A percentile compares a stretch with the other conserved stretches of the same genome.
These are phyloP conservation scores for Dactylonectria estremocensis DNA, from an alignment of 2,329 filamentous ascomycete genomes.

Conservation along the genomic window DNA sequence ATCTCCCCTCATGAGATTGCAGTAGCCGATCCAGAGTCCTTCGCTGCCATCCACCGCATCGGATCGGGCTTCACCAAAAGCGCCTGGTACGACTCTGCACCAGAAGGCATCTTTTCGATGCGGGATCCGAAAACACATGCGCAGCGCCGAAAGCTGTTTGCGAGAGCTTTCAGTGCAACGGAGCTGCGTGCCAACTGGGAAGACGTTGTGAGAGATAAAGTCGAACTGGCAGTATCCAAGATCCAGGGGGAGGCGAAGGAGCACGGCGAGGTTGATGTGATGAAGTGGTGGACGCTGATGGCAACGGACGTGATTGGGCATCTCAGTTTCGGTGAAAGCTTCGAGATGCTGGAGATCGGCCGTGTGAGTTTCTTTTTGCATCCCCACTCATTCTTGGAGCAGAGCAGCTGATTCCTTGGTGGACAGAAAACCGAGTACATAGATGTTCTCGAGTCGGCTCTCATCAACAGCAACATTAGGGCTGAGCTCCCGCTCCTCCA, in stretches of 20 bases:
- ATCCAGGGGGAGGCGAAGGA: constrained; percentile 15
- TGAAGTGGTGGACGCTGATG: constrained; percentile 41
- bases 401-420: neutral
- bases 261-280: constrained; percentile 14
- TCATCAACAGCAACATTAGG: constrained; percentile 12
- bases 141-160: constrained; percentile 24
- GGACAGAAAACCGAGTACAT: constrained; percentile 12
- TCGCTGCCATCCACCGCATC: constrained; percentile 35
- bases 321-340: constrained; percentile 34
- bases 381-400: neutral
- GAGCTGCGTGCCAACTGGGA: constrained; percentile 30
- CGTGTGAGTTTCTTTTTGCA: constrained; percentile 17
- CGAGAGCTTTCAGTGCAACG: constrained; percentile 28
- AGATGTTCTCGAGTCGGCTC: constrained; percentile 1
- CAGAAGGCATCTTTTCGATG: constrained; percentile 32
- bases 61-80: constrained; percentile 34
- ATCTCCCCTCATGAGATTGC: constrained; percentile 26
- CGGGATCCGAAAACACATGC: constrained; percentile 28
- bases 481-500: constrained; percentile 11
- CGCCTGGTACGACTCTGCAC: constrained; percentile 26
- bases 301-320: constrained; percentile 34
- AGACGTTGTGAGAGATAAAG: constrained; percentile 10
- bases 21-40: constrained; percentile 22
- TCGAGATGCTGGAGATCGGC: constrained; percentile 32
- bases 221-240: constrained; percentile 7